phyloP scores from a whole-genome alignment of 495 filamentous ascomycete genomes.

The Penicillium ochrochloron region DNA sequence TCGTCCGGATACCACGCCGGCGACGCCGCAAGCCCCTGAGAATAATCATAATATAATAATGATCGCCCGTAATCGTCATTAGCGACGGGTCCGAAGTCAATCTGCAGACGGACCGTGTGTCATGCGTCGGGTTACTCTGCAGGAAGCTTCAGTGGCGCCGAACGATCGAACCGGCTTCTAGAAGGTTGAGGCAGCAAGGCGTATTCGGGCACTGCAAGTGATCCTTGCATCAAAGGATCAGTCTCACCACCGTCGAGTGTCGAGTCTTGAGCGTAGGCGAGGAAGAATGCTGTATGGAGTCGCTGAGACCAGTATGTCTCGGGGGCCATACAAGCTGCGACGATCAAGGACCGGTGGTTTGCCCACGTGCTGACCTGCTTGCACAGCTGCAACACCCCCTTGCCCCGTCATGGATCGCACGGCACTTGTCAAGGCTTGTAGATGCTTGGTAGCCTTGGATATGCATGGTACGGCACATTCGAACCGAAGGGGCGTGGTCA shows the following conservation, averaged over 20 bases:
- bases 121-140: conserved; percentile 10
- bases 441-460: neutral
- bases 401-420: neutral
- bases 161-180: neutral
- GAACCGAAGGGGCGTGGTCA: neutral
- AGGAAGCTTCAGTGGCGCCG: conserved; percentile 10
- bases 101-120: conserved; percentile 8
- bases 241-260: neutral
- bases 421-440: neutral
- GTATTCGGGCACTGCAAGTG: neutral
- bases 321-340: neutral
- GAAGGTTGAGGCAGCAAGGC: neutral
- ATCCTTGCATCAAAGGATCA: neutral
- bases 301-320: neutral
- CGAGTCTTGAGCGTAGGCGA: too few relatives aligned
- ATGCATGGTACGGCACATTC: neutral
- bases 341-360: neutral
- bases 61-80: neutral
- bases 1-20: conserved; percentile 2
- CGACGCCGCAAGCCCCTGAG: conserved; percentile 10
- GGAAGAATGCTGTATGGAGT: neutral
- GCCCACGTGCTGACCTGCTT: conserved; percentile 3
- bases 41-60: conserved; percentile 12
- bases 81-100: conserved; percentile 7
- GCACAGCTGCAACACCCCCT: neutral